A percentile compares a stretch with the other conserved stretches of the same genome.
phyloP scores from a whole-genome alignment of 2,329 filamentous ascomycete species.

The Colletotrichum musae region DNA sequence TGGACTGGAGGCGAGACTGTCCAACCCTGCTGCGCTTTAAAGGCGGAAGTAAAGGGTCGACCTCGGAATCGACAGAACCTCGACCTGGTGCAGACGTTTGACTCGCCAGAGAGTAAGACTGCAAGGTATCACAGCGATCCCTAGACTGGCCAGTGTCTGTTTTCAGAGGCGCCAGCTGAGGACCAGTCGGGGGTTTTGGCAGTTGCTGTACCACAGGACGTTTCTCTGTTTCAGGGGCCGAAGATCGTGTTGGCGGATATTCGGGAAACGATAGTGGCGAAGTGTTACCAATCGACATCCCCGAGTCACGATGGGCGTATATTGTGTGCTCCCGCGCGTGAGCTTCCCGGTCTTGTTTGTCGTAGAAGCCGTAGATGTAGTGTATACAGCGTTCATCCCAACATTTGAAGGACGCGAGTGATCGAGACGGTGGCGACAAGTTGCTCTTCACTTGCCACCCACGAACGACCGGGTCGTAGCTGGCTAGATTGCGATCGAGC shows the following conservation, averaged over 20 bases:
- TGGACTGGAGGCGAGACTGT: conserved; percentile 69
- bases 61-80: conserved; percentile 61
- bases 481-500: conserved; percentile 66
- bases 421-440: conserved; percentile 52
- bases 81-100: conserved; percentile 54
- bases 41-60: conserved; percentile 68
- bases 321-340: conserved; percentile 64
- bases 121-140: conserved; percentile 58
- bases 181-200: conserved; percentile 53
- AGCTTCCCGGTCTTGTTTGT: conserved; percentile 64
- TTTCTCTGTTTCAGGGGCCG: conserved; percentile 51
- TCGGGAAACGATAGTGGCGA: conserved; percentile 55
- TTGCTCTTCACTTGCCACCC: conserved; percentile 56
- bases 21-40: conserved; percentile 67
- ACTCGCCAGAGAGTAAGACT: conserved; percentile 57
- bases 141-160: conserved; percentile 49
- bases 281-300: conserved; percentile 56
- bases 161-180: conserved; percentile 53
- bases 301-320: conserved; percentile 59
- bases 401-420: conserved; percentile 66
- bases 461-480: conserved; percentile 63
- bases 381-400: conserved; percentile 68
- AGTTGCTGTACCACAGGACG: conserved; percentile 54
- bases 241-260: conserved; percentile 48
- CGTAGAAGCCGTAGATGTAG: conserved; percentile 71